Percentiles rank a stretch among this genome's conserved stretches.
Evolutionary conservation across 257 asterid species (phyloP).

Genomic region (Nyctanthes arbortristis): DNA sequence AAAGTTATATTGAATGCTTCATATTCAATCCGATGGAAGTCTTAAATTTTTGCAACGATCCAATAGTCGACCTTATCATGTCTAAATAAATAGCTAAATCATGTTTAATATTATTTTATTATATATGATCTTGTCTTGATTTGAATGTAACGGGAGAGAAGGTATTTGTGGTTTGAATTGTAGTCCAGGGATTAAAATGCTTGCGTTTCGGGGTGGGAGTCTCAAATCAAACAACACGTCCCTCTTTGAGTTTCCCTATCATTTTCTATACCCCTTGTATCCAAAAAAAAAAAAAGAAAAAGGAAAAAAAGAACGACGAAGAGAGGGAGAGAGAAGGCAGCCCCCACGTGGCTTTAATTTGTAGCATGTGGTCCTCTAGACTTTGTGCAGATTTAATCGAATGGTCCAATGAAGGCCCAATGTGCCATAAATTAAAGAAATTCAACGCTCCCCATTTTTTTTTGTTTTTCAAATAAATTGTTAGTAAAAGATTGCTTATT

Average conservation of each 20-base stretch:
- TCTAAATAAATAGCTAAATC: too few relatives aligned
- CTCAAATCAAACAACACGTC: too few relatives aligned
- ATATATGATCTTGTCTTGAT: neutral
- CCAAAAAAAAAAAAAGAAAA: too few relatives aligned
- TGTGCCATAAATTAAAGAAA: conserved; percentile 27
- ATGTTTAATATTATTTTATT: too few relatives aligned
- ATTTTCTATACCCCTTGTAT: too few relatives aligned
- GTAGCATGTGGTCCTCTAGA: conserved; percentile 19
- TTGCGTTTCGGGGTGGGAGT: too few relatives aligned
- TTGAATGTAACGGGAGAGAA: conserved; percentile 15
- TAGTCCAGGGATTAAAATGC: too few relatives aligned
- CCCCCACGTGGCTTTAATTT: conserved; percentile 4
- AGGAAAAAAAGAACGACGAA: neutral
- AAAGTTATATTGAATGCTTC: neutral
- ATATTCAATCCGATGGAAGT: too few relatives aligned
- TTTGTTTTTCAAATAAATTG: too few relatives aligned
- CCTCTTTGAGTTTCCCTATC: too few relatives aligned
- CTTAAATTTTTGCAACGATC: neutral
- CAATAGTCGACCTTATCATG: neutral
- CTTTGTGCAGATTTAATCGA: conserved; percentile 13
- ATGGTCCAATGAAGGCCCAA: conserved; percentile 31
- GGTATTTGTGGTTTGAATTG: too few relatives aligned
- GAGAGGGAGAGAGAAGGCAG: neutral
- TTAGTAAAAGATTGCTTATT: neutral
- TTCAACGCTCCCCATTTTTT: conserved; percentile 6